Percentiles rank a stretch among this genome's conserved stretches.
Evolutionary conservation across 148 eudicot species (phyloP).

Genomic region (Salicornia ramosissima): DNA sequence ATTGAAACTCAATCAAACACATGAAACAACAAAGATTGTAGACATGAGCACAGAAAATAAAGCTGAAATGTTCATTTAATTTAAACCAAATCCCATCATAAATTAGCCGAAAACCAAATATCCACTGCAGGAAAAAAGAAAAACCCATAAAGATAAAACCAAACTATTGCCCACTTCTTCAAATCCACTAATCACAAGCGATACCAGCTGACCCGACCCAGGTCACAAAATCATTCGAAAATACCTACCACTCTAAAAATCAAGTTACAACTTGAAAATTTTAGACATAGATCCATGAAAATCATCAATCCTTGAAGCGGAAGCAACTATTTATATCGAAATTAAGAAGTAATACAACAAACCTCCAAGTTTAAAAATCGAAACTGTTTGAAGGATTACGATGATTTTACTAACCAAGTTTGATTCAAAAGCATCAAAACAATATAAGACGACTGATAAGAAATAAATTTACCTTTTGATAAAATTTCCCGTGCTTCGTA

Average conservation of each 20-base stretch:
- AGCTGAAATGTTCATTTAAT: not conserved
- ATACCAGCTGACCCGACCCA: slow-evolving; percentile 1
- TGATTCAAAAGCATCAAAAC: not conserved
- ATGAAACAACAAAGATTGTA: not conserved
- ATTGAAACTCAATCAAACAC: slow-evolving; percentile 15
- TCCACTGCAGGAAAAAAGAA: not conserved
- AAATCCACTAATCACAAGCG: slow-evolving; percentile 16
- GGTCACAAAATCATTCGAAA: not conserved
- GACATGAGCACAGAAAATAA: not conserved
- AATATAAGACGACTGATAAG: not conserved
- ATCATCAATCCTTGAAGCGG: not conserved
- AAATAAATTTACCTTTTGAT: not conserved
- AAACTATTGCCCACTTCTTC: slow-evolving; percentile 23
- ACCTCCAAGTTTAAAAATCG: not conserved
- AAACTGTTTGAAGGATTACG: not conserved
- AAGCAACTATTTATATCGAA: not conserved
- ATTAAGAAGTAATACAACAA: not conserved
- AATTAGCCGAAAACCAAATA: slow-evolving; percentile 13
- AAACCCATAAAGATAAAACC: slow-evolving; percentile 5
- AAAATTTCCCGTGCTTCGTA: not conserved
- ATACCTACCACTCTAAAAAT: not conserved
- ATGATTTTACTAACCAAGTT: slow-evolving; percentile 10
- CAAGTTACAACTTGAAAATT: not conserved
- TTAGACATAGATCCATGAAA: slow-evolving; percentile 20
- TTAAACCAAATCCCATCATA: not conserved